These are phyloP conservation scores for Royoungia palumana DNA, from an alignment of 768 basidiomycete species.

Conservation along the genomic window DNA sequence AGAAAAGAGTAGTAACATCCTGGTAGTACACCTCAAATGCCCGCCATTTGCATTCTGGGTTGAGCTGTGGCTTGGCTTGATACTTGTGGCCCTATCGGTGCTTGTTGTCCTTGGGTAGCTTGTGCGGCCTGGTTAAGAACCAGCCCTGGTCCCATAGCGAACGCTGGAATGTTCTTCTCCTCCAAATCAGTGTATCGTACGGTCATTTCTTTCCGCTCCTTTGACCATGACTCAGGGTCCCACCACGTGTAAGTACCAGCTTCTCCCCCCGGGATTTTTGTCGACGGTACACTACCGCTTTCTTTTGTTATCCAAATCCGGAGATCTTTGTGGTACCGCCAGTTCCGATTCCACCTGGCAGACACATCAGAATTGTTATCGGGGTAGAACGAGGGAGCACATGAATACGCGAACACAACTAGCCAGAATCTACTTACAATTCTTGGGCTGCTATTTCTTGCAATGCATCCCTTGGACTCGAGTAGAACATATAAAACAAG, in stretches of 20 bases:
- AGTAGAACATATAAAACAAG: slow-evolving; percentile 97
- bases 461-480: slow-evolving; percentile 84
- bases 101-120: slow-evolving; percentile 38
- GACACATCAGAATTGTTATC: slow-evolving; percentile 5
- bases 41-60: slow-evolving; percentile 35
- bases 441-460: slow-evolving; percentile 96
- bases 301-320: slow-evolving; percentile 86
- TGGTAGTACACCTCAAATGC: slow-evolving; percentile 26
- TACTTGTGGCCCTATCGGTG: slow-evolving; percentile 30
- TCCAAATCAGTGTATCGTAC: slow-evolving; percentile 73
- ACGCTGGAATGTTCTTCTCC: slow-evolving; percentile 67
- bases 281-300: slow-evolving; percentile 68
- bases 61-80: slow-evolving; percentile 26
- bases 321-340: slow-evolving; percentile 94
- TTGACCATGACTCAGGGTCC: slow-evolving; percentile 77
- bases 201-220: slow-evolving; percentile 74
- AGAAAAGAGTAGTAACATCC: background rate
- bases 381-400: slow-evolving; percentile 1
- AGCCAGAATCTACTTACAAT: slow-evolving; percentile 58
- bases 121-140: slow-evolving; percentile 36
- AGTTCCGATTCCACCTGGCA: slow-evolving; percentile 84
- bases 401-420: slow-evolving; percentile 4
- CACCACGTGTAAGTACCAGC: slow-evolving; percentile 89
- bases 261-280: slow-evolving; percentile 78
- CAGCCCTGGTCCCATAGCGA: slow-evolving; percentile 49